These are phyloP conservation scores for Heliocybe sulcata DNA, from an alignment of 1,284 basidiomycete species.

Conservation along the genomic window DNA sequence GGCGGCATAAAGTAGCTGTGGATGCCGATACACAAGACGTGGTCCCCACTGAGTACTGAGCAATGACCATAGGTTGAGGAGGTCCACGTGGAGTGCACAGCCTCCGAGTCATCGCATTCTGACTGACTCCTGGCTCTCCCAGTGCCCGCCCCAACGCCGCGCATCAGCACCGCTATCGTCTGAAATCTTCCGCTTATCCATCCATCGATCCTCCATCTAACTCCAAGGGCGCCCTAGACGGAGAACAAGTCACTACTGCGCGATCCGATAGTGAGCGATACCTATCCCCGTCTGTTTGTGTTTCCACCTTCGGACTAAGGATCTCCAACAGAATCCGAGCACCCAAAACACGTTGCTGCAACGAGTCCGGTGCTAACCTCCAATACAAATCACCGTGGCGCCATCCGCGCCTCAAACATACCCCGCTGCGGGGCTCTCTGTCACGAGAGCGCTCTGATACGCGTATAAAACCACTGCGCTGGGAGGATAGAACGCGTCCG, in stretches of 20 bases:
- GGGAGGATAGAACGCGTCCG: neutral
- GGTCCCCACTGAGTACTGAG: too few relatives aligned
- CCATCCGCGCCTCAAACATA: neutral
- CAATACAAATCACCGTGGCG: neutral
- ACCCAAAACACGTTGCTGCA: neutral
- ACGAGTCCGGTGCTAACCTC: neutral
- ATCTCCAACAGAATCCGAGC: neutral
- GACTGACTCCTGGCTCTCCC: too few relatives aligned
- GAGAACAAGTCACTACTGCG: neutral
- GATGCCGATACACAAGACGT: too few relatives aligned
- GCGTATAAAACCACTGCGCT: neutral
- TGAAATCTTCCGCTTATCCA: neutral
- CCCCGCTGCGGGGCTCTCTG: neutral
- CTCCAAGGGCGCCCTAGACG: too few relatives aligned
- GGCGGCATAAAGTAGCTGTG: too few relatives aligned
- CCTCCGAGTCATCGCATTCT: too few relatives aligned
- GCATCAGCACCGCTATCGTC: too few relatives aligned
- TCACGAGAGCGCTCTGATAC: neutral
- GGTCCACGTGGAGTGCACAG: too few relatives aligned
- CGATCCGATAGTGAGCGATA: neutral
- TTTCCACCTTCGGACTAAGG: neutral
- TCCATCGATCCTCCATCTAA: neutral
- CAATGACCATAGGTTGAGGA: too few relatives aligned
- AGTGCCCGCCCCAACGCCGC: too few relatives aligned
- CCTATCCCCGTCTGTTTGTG: neutral